phyloP scores from a whole-genome alignment of 2,329 filamentous ascomycete genomes.

The Ramularia endophylla region DNA sequence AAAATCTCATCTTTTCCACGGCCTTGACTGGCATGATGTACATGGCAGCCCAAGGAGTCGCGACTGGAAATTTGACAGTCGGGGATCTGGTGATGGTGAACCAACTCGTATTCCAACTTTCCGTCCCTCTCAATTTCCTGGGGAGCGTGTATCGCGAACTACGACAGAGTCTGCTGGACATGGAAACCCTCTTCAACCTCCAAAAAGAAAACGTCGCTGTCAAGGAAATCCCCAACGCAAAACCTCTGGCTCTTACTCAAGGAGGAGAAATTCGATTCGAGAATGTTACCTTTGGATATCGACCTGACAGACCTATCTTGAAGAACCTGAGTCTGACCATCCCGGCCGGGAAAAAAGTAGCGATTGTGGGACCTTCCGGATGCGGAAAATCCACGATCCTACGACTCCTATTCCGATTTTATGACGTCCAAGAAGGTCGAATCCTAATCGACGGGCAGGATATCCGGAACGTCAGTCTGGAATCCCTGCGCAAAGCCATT shows the following conservation, averaged over 20 bases:
- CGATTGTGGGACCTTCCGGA: constrained; percentile 88
- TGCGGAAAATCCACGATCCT: constrained; percentile 95
- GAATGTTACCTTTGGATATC: constrained; percentile 91
- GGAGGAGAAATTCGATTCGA: constrained; percentile 92
- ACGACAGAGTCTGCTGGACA: constrained; percentile 88
- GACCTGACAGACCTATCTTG: constrained; percentile 78
- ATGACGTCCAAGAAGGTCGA: constrained; percentile 77
- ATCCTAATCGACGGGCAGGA: constrained; percentile 94
- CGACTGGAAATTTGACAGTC: constrained; percentile 72
- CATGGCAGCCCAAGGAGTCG: constrained; percentile 84
- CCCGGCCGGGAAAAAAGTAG: constrained; percentile 91
- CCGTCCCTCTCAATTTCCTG: constrained; percentile 92
- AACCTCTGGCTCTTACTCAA: constrained; percentile 60
- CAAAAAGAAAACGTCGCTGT: constrained; percentile 94
- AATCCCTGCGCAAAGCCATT: constrained; percentile 77
- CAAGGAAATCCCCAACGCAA: constrained; percentile 68
- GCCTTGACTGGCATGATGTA: constrained; percentile 98
- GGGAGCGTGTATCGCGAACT: constrained; percentile 97
- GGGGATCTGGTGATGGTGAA: constrained; percentile 99
- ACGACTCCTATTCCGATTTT: constrained; percentile 86
- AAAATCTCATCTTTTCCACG: constrained; percentile 94
- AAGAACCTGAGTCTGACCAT: constrained; percentile 81
- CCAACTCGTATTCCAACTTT: constrained; percentile 96
- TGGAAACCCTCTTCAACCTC: constrained; percentile 96
- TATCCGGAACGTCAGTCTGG: constrained; percentile 72